These are phyloP conservation scores for Venturia oleaginea DNA, from an alignment of 2,329 filamentous ascomycete genomes.

Conservation along the genomic window DNA sequence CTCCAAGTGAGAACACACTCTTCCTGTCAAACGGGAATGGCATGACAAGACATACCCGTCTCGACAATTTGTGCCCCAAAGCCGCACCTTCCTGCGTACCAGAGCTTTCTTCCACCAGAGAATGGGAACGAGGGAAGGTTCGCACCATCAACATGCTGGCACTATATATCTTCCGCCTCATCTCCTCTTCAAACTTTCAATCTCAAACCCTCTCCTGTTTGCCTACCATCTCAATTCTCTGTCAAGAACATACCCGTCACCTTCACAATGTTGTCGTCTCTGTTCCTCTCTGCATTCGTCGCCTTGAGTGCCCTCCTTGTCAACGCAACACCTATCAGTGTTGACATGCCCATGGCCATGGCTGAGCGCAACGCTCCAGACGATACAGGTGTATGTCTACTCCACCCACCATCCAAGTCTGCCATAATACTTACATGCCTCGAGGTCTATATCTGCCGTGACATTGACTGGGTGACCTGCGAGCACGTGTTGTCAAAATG, in stretches of 20 bases:
- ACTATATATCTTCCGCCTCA: neutral
- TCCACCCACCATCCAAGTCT: neutral
- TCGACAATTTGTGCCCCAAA: neutral
- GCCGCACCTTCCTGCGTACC: neutral
- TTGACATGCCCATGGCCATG: neutral
- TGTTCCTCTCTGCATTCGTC: neutral
- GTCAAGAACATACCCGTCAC: neutral
- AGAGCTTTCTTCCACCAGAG: neutral
- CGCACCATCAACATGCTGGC: neutral
- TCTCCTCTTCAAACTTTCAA: neutral
- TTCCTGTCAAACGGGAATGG: neutral
- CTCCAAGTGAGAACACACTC: neutral
- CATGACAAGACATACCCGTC: neutral
- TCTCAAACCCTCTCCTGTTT: neutral
- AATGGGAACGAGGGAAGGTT: neutral
- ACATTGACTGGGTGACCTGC: neutral
- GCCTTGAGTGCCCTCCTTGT: neutral
- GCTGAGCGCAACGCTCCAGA: neutral
- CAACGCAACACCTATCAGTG: neutral
- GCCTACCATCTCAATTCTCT: neutral
- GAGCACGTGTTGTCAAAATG: neutral
- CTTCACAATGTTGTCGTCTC: constrained; percentile 5
- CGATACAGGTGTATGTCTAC: neutral
- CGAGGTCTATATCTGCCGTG: neutral
- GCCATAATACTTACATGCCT: neutral